Percentiles rank a stretch among this genome's conserved stretches.
phyloP scores from a whole-genome alignment of 371 early-diverging fungal genomes.

The Rhizopus sp. region DNA sequence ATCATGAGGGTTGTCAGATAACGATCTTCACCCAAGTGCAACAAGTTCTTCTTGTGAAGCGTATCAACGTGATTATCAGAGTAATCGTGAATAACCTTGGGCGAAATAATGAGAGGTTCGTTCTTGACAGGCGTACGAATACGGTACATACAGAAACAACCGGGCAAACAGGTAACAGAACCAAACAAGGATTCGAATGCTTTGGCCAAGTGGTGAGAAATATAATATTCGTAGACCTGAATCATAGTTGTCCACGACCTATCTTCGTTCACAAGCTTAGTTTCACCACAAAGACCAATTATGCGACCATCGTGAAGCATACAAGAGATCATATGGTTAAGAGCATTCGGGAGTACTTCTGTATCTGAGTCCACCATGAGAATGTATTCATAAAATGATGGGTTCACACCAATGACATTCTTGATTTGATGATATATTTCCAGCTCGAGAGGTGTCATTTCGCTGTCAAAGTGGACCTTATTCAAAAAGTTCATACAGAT shows the following conservation, averaged over 20 bases:
- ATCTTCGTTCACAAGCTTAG: constrained; percentile 86
- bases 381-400: constrained; percentile 87
- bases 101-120: constrained; percentile 91
- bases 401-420: constrained; percentile 88
- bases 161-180: constrained; percentile 94
- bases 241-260: constrained; percentile 96
- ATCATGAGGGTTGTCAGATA: constrained; percentile 97
- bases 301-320: constrained; percentile 90
- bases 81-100: constrained; percentile 92
- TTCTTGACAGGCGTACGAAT: constrained; percentile 83
- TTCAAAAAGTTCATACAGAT: constrained; percentile 98
- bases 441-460: constrained; percentile 92
- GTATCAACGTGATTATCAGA: constrained; percentile 95
- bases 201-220: constrained; percentile 97
- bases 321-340: constrained; percentile 83
- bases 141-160: constrained; percentile 97
- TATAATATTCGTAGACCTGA: constrained; percentile 99
- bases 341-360: constrained; percentile 80
- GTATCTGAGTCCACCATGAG: constrained; percentile 98
- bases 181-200: constrained; percentile 99
- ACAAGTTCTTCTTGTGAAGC: constrained; percentile 92
- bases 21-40: constrained; percentile 79
- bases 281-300: constrained; percentile 95
- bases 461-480: constrained; percentile 92
- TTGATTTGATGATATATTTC: constrained; percentile 94